A percentile compares a stretch with the other conserved stretches of the same genome.
Conservation (phyloP, 768 basidiomycete species). For the Hypholoma sublateritium region DNA sequence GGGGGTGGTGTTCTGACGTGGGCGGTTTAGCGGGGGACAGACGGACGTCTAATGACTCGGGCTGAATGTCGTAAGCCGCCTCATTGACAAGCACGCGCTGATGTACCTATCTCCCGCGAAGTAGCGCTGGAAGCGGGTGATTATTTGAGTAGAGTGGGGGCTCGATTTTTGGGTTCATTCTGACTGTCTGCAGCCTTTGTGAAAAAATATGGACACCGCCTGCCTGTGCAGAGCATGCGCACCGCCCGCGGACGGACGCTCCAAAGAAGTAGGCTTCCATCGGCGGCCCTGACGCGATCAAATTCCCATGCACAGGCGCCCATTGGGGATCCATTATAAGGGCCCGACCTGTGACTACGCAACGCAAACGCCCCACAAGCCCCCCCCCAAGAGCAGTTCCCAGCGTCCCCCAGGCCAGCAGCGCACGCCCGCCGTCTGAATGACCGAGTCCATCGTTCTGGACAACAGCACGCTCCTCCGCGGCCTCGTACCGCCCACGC, state of each 20-base stretch:
- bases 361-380: neutral
- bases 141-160: no score
- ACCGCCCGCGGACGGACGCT: no score
- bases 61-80: slow-evolving; percentile 30
- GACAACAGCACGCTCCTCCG: neutral
- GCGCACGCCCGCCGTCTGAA: no score
- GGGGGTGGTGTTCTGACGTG: slow-evolving; percentile 1
- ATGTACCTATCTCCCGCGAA: slow-evolving; percentile 48
- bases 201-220: no score
- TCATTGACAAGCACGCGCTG: slow-evolving; percentile 41
- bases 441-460: slow-evolving; percentile 3
- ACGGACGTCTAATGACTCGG: slow-evolving; percentile 37
- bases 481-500: neutral
- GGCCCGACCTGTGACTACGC: neutral
- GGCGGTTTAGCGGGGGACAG: slow-evolving; percentile 40
- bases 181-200: no score
- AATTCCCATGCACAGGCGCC: slow-evolving; percentile 20
- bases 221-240: neutral
- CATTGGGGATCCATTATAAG: slow-evolving; percentile 16
- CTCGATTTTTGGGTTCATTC: no score
- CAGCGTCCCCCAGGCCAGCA: neutral
- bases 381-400: neutral
- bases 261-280: no score
- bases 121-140: no score
- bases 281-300: no score